These are phyloP conservation scores for Skeletonema tropicum DNA, from an alignment of 108 stramenopile genomes.

Conservation along the genomic window DNA sequence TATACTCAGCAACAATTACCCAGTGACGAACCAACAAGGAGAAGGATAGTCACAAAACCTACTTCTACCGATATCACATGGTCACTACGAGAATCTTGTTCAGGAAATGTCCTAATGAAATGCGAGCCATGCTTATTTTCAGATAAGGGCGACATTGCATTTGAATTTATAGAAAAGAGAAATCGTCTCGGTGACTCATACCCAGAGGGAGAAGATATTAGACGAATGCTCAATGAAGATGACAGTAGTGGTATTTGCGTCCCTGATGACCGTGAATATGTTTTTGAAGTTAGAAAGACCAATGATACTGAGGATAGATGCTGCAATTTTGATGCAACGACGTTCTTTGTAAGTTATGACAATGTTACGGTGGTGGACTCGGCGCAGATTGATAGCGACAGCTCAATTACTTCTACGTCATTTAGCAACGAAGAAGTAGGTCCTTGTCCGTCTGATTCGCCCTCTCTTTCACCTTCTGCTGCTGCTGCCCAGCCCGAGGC, in stretches of 20 bases:
- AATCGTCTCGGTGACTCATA: not conserved
- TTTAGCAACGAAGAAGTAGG: not conserved
- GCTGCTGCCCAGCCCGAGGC: not conserved
- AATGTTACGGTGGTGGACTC: not conserved
- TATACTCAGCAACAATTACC: not conserved
- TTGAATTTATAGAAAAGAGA: not conserved
- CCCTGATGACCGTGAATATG: not conserved
- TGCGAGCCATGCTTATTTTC: constrained; percentile 18
- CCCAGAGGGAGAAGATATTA: not conserved
- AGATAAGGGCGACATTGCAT: not conserved
- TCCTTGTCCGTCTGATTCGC: too few relatives aligned
- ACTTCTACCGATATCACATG: constrained; percentile 19
- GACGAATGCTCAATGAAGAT: constrained; percentile 3
- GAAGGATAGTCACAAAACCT: not conserved
- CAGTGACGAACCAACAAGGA: not conserved
- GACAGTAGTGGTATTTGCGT: not conserved
- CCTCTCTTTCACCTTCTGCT: not conserved
- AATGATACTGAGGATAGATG: not conserved
- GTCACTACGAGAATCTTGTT: constrained; percentile 18
- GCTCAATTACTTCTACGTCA: not conserved
- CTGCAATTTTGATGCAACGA: not conserved
- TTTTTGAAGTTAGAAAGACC: not conserved
- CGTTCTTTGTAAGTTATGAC: not conserved
- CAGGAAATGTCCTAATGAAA: constrained; percentile 16
- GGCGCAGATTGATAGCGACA: not conserved